Percentiles rank a stretch among this genome's conserved stretches.
Conservation (phyloP, 139 green algal genomes). For the Chlamydomonas urium region DNA sequence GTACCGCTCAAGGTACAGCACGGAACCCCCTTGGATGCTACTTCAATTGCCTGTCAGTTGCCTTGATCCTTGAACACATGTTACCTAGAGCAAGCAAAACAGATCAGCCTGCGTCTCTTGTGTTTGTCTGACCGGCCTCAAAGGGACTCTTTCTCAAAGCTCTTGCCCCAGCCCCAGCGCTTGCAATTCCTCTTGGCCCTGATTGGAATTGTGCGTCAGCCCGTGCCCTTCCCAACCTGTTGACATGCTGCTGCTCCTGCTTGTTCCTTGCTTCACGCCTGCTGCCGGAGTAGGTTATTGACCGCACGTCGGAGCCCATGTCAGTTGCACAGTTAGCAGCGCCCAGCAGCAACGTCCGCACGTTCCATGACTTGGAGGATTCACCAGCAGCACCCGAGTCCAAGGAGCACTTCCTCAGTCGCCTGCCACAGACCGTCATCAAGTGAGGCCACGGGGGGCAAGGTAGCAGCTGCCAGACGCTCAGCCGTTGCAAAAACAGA, state of each 20-base stretch:
- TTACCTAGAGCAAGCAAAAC: not conserved
- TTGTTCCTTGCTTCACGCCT: too few relatives aligned
- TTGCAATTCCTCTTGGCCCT: too few relatives aligned
- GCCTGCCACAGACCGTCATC: constrained; percentile 42
- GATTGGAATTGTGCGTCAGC: too few relatives aligned
- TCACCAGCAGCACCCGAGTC: constrained; percentile 13
- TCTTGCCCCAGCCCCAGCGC: too few relatives aligned
- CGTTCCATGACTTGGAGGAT: constrained; percentile 28
- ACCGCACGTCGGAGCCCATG: constrained; percentile 17
- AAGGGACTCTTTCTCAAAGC: too few relatives aligned
- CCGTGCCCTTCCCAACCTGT: too few relatives aligned
- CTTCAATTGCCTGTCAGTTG: too few relatives aligned
- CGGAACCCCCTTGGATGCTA: not conserved
- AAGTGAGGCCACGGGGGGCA: constrained; percentile 10
- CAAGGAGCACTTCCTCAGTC: constrained; percentile 40
- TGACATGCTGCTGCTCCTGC: too few relatives aligned
- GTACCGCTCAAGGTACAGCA: constrained; percentile 38
- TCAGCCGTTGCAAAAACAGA: not conserved
- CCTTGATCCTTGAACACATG: too few relatives aligned
- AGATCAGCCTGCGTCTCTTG: not conserved
- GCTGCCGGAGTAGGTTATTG: too few relatives aligned
- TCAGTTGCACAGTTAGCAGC: constrained; percentile 5
- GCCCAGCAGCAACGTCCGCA: constrained; percentile 30
- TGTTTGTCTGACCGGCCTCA: too few relatives aligned
- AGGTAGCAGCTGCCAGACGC: not conserved